Conservation (phyloP, 2,329 filamentous ascomycete genomes). For the Botrytis aclada region DNA sequence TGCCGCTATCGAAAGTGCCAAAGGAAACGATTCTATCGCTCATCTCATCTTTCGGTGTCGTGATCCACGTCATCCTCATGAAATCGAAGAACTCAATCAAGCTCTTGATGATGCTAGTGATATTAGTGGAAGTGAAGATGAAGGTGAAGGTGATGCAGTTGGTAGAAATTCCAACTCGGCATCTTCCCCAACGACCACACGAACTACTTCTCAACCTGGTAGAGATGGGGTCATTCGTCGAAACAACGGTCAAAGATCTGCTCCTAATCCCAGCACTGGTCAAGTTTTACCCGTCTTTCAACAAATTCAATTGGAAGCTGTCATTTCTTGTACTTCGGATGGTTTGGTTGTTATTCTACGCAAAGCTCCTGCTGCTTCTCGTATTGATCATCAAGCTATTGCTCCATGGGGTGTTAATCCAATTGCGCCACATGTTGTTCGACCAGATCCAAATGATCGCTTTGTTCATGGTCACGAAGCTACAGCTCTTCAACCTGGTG, state of each 20-base stretch:
- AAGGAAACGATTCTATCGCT: constrained; percentile 86
- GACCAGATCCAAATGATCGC: constrained; percentile 43
- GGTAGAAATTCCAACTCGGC: constrained; percentile 37
- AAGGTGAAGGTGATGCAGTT: constrained; percentile 27
- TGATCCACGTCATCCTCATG: constrained; percentile 59
- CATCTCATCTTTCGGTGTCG: constrained; percentile 84
- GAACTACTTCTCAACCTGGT: constrained; percentile 35
- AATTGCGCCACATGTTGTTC: constrained; percentile 44
- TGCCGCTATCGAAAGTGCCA: constrained; percentile 76
- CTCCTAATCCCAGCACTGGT: constrained; percentile 27
- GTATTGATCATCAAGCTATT: constrained; percentile 52
- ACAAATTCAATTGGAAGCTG: constrained; percentile 74
- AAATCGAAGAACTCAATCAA: constrained; percentile 46
- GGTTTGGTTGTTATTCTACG: constrained; percentile 79
- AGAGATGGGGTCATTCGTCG: constrained; percentile 24
- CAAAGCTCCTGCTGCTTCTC: constrained; percentile 66
- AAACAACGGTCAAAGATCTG: constrained; percentile 19
- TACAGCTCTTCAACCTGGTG: constrained; percentile 46
- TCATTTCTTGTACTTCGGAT: constrained; percentile 89
- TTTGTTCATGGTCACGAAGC: constrained; percentile 43
- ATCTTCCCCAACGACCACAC: constrained; percentile 40
- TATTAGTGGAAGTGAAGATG: constrained; percentile 47
- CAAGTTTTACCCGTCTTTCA: constrained; percentile 27
- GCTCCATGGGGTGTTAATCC: constrained; percentile 75
- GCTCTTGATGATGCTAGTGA: constrained; percentile 42